Evolutionary conservation across 2,329 filamentous ascomycete genomes (phyloP).

Genomic region (Diplodia intermedia): DNA sequence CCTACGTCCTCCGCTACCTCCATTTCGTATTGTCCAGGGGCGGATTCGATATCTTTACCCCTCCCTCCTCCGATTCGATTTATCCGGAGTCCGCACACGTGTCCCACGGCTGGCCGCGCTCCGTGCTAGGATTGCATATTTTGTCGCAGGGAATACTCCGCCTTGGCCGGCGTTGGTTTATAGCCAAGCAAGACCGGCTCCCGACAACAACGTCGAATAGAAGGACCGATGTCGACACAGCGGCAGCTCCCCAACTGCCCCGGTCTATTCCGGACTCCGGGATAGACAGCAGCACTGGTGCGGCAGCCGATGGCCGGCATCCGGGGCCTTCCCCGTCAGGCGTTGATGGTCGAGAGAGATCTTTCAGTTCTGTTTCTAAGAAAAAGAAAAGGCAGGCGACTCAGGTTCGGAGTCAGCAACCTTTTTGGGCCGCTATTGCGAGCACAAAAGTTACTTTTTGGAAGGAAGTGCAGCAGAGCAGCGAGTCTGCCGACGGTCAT

Average conservation of each 20-base stretch:
- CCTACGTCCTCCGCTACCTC: slow-evolving; percentile 56
- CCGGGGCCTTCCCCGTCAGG: slow-evolving; percentile 59
- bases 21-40: slow-evolving; percentile 49
- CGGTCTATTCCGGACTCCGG: slow-evolving; percentile 52
- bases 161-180: slow-evolving; percentile 62
- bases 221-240: slow-evolving; percentile 67
- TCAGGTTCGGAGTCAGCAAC: slow-evolving; percentile 87
- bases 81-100: slow-evolving; percentile 50
- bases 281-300: slow-evolving; percentile 40
- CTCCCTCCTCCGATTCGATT: slow-evolving; percentile 46
- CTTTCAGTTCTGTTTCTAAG: slow-evolving; percentile 66
- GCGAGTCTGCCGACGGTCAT: slow-evolving; percentile 74
- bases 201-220: slow-evolving; percentile 42
- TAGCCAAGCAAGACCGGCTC: slow-evolving; percentile 31
- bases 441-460: slow-evolving; percentile 97
- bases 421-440: slow-evolving; percentile 90
- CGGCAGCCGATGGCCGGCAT: slow-evolving; percentile 57
- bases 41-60: slow-evolving; percentile 50
- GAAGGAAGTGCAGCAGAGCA: slow-evolving; percentile 78
- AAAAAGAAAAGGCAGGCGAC: slow-evolving; percentile 91
- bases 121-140: slow-evolving; percentile 75
- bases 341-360: slow-evolving; percentile 63
- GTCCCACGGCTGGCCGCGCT: slow-evolving; percentile 71
- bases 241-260: slow-evolving; percentile 41
- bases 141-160: slow-evolving; percentile 75